Conservation (phyloP, 2,329 filamentous ascomycete genomes). For the Diaporthe eres region DNA sequence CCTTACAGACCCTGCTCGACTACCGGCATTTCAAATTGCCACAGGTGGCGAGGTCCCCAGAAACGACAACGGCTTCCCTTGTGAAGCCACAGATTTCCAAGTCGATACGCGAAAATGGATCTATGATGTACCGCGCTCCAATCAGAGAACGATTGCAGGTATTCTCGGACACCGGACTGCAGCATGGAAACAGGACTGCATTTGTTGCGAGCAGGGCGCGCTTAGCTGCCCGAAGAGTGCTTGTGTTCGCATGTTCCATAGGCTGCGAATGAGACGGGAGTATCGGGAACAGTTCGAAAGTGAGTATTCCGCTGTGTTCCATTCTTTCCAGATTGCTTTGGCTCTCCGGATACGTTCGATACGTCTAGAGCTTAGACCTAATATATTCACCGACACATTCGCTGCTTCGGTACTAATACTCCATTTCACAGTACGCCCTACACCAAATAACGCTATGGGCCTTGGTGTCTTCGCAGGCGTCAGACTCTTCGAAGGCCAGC, state of each 20-base stretch:
- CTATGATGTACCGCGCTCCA: background rate
- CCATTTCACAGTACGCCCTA: background rate
- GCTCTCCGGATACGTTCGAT: too few relatives aligned
- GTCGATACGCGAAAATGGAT: background rate
- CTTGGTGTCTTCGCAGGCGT: background rate
- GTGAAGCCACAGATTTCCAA: background rate
- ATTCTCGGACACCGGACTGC: background rate
- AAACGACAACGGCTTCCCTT: background rate
- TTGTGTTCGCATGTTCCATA: background rate
- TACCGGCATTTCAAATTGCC: background rate
- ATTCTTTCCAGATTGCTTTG: background rate
- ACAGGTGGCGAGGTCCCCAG: fast-evolving
- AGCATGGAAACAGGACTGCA: background rate
- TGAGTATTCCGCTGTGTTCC: background rate
- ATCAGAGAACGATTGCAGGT: background rate
- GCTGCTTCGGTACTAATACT: background rate
- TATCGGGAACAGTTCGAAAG: background rate
- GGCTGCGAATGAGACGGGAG: fast-evolving
- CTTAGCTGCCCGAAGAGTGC: fast-evolving
- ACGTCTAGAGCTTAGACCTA: background rate
- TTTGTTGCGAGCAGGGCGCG: background rate
- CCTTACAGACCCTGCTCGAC: background rate
- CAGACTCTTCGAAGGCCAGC: background rate
- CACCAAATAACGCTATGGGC: background rate
- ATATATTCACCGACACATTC: background rate